phyloP scores from a whole-genome alignment of 2,329 filamentous ascomycete genomes.

The Aspergillus fumigatus region DNA sequence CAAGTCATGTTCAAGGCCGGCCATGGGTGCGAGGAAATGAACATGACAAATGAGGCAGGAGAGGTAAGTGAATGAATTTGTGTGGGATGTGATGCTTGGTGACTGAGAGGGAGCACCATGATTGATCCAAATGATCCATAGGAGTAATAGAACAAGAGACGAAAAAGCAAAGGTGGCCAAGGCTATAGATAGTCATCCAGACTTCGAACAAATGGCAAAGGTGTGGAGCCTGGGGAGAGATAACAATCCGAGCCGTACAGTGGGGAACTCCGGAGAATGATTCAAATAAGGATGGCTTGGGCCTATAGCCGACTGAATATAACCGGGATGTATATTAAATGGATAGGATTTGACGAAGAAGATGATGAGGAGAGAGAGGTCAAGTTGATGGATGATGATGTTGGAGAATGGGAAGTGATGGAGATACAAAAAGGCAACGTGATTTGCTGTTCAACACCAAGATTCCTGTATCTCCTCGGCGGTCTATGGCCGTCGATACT shows the following conservation, averaged over 20 bases:
- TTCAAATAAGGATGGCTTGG: neutral
- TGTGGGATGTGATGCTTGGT: neutral
- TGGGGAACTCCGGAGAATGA: neutral
- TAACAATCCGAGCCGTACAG: neutral
- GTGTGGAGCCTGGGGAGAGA: neutral
- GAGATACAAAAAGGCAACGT: neutral
- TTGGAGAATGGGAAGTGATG: neutral
- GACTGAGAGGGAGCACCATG: neutral
- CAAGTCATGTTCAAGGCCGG: neutral
- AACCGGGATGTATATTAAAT: neutral
- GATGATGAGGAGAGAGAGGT: neutral
- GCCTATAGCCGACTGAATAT: neutral
- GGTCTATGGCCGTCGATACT: too few relatives aligned
- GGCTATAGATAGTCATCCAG: neutral
- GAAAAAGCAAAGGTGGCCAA: neutral
- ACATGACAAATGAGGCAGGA: neutral
- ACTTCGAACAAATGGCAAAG: neutral
- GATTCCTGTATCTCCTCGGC: neutral
- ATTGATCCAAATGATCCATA: neutral
- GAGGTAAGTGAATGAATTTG: neutral
- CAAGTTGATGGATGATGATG: neutral
- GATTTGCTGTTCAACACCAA: neutral
- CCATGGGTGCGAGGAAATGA: neutral
- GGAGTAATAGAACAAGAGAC: neutral
- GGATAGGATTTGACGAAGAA: neutral